Evolutionary conservation across 345 rosid species (phyloP).

Genomic region (Eucalyptus polyanthemos): DNA sequence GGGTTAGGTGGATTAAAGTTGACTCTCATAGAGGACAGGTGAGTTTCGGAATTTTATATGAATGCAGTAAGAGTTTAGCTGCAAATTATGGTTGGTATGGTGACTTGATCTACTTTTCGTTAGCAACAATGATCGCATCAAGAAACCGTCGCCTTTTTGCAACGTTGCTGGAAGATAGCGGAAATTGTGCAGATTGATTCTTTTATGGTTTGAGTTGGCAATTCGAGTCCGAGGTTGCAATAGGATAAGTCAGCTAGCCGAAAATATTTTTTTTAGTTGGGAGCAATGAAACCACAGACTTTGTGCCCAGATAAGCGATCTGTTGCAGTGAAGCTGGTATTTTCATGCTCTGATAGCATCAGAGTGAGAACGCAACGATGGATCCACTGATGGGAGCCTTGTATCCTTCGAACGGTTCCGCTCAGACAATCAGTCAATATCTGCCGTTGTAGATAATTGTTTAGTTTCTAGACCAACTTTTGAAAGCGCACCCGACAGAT

Average conservation of each 20-base stretch:
- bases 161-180: no score
- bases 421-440: not conserved
- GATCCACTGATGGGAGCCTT: not conserved
- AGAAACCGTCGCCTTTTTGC: no score
- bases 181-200: no score
- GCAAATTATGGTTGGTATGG: not conserved
- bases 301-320: not conserved
- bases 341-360: not conserved
- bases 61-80: not conserved
- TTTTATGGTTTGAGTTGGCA: no score
- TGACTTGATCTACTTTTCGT: not conserved
- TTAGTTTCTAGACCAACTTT: not conserved
- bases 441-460: not conserved
- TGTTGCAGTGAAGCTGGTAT: not conserved
- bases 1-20: not conserved
- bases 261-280: not conserved
- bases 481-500: not conserved
- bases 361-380: not conserved
- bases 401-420: not conserved
- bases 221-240: not conserved
- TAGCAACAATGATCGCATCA: no score
- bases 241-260: not conserved
- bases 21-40: not conserved
- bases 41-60: not conserved
- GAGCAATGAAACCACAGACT: not conserved